phyloP scores from a whole-genome alignment of 2,329 filamentous ascomycete genomes.

The Ustulina deusta region DNA sequence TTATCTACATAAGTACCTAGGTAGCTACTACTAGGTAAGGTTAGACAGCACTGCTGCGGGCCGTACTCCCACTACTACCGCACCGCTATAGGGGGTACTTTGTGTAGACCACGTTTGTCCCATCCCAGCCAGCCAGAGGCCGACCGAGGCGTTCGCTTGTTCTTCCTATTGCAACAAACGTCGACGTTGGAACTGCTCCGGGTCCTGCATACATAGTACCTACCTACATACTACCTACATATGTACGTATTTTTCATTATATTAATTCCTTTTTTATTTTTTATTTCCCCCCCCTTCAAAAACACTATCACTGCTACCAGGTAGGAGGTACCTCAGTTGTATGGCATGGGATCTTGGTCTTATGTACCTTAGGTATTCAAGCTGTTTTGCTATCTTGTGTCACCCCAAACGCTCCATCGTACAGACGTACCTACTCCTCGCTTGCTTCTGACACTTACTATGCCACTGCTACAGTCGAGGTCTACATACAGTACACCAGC shows the following conservation, averaged over 20 bases:
- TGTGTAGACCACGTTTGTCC: too few species aligned
- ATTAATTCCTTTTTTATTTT: too few species aligned
- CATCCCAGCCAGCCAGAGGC: constrained; percentile 4
- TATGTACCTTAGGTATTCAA: too few species aligned
- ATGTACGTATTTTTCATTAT: not conserved
- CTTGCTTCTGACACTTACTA: not conserved
- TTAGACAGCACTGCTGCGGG: too few species aligned
- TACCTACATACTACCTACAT: constrained; percentile 10
- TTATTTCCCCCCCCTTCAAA: too few species aligned
- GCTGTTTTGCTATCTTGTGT: not conserved
- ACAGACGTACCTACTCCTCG: constrained; percentile 11
- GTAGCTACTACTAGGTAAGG: too few species aligned
- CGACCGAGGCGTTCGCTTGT: constrained; percentile 20
- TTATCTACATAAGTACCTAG: too few species aligned
- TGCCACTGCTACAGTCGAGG: not conserved
- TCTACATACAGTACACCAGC: not conserved
- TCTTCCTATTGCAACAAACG: constrained; percentile 5
- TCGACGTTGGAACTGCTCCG: constrained; percentile 1
- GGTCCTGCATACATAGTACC: constrained; percentile 9
- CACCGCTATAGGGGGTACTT: too few species aligned
- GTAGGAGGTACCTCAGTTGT: not conserved
- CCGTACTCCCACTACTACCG: too few species aligned
- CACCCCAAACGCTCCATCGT: not conserved
- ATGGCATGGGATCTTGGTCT: too few species aligned
- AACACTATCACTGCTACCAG: too few species aligned